phyloP scores from a whole-genome alignment of 192 early-diverging fungal species.

The Pilobolus umbonatus region DNA sequence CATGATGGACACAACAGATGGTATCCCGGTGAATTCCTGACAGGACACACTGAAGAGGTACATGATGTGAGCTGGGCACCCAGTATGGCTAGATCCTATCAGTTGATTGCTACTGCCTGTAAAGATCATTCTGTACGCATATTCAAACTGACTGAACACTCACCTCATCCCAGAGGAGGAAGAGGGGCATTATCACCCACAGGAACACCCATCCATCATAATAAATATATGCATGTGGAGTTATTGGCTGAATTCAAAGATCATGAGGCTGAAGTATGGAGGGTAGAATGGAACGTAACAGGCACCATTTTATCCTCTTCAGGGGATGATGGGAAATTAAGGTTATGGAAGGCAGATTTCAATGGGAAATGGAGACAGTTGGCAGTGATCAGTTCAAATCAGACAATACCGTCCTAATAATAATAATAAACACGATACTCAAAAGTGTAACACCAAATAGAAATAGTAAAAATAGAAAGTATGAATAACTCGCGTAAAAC shows the following conservation, averaged over 20 bases:
- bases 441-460: background rate
- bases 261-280: conserved; percentile 72
- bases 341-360: conserved; percentile 70
- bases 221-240: conserved; percentile 46
- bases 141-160: conserved; percentile 59
- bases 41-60: conserved; percentile 58
- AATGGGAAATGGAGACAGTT: conserved; percentile 58
- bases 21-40: conserved; percentile 51
- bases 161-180: background rate
- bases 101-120: conserved; percentile 79
- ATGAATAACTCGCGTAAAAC: background rate
- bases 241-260: conserved; percentile 55
- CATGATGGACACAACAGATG: conserved; percentile 58
- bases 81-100: conserved; percentile 68
- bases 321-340: conserved; percentile 79
- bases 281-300: conserved; percentile 83
- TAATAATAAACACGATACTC: background rate
- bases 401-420: conserved; percentile 13
- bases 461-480: background rate
- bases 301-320: conserved; percentile 74
- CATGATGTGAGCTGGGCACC: conserved; percentile 70
- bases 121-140: conserved; percentile 75
- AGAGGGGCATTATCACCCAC: conserved; percentile 23
- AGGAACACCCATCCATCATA: conserved; percentile 16
- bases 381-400: conserved; percentile 54